Evolutionary conservation across 805 yeast species (phyloP), one percentile per base, ranked within the genome.

Genomic region (Wickerhamiella sorbophila): DNA sequence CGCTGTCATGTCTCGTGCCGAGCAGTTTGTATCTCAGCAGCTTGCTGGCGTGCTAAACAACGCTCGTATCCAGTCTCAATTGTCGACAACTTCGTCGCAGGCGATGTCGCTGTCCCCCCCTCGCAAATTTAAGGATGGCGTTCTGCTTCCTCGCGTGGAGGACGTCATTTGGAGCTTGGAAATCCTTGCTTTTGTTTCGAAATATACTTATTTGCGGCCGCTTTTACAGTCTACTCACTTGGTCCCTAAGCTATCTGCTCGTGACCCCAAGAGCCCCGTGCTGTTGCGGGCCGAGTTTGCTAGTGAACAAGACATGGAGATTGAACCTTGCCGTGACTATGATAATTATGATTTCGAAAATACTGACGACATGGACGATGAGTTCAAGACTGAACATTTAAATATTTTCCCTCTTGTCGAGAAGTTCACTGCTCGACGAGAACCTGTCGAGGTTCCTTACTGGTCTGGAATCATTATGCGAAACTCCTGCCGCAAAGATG

Each of bases 401-500:
- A 85, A 88, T 57, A 63, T 88, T 21, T 88, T 91, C 63, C 95
- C 94, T 8, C 62, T 88, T 50, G 96, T 88, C 31, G 98, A 88
- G 59, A 77, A 82, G 58, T 88, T 84, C 57, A 88, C 97, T 0
- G 72, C 74, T 16, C 69, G 70, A 42, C 67, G 71, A 41, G 74
- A 79, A 50, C 75, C 84, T 3, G 73, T 78, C 34, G 95, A 87
- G 51, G 75, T 86, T 67, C 79, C 81, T 51, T 86, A 87, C 60
- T 88, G 98, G 98, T 84, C 96, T 2, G 91, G 95, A 3, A 94
- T 88, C n/a, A 85, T 87, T 32, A 91, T 91, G 87, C 70, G 97
- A 42, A 91, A 91, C 59, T 86, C 95, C 1, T 88, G 95, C 57
- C 72, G 96, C 44, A 77, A 87, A 54, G 91, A 88, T 58, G 96